Base-by-base conservation (phyloP, 2,329 filamentous ascomycete genomes). In the Fusarium kyushuense region DNA sequence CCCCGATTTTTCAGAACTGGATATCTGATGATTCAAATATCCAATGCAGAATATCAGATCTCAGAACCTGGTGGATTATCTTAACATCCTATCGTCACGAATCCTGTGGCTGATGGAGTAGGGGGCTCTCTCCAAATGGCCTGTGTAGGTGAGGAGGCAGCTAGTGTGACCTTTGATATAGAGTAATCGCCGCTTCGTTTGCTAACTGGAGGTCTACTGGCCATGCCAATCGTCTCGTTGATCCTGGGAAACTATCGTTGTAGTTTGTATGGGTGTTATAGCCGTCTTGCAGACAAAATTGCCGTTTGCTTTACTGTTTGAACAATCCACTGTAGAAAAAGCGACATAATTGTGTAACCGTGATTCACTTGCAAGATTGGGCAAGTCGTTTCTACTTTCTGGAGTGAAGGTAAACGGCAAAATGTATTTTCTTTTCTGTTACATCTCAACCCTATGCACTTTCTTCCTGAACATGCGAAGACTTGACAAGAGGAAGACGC, bases 261-360 rank as follows among this genome's bases (percentile, higher is more conserved):
- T 27, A 25, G n/a, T n/a, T n/a, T n/a, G n/a, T n/a, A n/a, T n/a
- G n/a, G 14, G 3, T 11, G 11, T 16, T 21, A 6, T 12, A 6
- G 17, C 6, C 9, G 23, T 27, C 47, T 51, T 12, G 23, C 36
- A 40, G 16, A 16, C 13, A 19, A 27, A 40, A 40, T 30, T 42
- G 14, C 36, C 14, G 25, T 36, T 46, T 43, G 23, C 21, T 17
- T 41, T 17, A 10, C 6, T 47, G 36, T 41, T 41, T 32, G 30
- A 33, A 13, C n/a, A 40, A 19, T 32, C 23, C 32, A 6, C 33
- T 7, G 23, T 27, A n/a, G n/a, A 14, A 38, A 21, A 29, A n/a
- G 32, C 41, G 21, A 33, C 17, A 21, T 29, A 10, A 36, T 47
- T 53, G 61, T 64, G 61, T 54, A 53, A 65, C 53, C 17, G 12